Conservation (phyloP, 176 grass and related monocot species). For the Ananas comosus region DNA sequence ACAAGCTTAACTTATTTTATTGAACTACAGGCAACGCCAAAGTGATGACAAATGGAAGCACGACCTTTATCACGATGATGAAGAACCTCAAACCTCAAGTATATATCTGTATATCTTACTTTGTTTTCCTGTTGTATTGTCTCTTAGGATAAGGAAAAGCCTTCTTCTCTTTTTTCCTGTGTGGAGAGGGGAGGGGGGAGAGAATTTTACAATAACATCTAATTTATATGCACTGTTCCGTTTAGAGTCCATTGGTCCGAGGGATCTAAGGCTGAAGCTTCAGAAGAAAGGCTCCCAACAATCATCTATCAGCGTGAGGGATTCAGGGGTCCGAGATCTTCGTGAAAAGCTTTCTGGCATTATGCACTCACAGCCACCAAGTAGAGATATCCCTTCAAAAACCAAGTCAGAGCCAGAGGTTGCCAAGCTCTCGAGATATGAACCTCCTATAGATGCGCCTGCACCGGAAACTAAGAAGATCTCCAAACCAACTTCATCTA, state of each 20-base stretch:
- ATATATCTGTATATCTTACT: neutral
- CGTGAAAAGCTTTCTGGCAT: constrained; percentile 82
- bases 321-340: constrained; percentile 48
- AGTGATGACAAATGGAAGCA: constrained; percentile 93
- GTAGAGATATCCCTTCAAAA: constrained; percentile 31
- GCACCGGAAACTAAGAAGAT: constrained; percentile 43
- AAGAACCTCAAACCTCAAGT: constrained; percentile 58
- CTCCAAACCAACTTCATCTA: constrained; percentile 46
- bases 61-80: constrained; percentile 69
- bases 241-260: constrained; percentile 60
- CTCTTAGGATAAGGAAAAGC: constrained; percentile 4
- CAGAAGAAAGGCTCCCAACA: constrained; percentile 51
- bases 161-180: neutral
- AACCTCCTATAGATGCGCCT: constrained; percentile 33
- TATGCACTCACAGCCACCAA: constrained; percentile 47
- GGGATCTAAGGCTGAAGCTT: constrained; percentile 86
- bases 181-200: neutral
- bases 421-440: constrained; percentile 48
- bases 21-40: constrained; percentile 63
- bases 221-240: constrained; percentile 25
- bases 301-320: constrained; percentile 25
- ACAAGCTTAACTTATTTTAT: neutral
- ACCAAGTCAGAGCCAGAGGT: constrained; percentile 42
- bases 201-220: constrained; percentile 15
- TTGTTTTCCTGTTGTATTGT: constrained; percentile 10